A percentile compares a stretch with the other conserved stretches of the same genome.
phyloP scores from a whole-genome alignment of 768 basidiomycete species.

The Cystobasidium onofrii region DNA sequence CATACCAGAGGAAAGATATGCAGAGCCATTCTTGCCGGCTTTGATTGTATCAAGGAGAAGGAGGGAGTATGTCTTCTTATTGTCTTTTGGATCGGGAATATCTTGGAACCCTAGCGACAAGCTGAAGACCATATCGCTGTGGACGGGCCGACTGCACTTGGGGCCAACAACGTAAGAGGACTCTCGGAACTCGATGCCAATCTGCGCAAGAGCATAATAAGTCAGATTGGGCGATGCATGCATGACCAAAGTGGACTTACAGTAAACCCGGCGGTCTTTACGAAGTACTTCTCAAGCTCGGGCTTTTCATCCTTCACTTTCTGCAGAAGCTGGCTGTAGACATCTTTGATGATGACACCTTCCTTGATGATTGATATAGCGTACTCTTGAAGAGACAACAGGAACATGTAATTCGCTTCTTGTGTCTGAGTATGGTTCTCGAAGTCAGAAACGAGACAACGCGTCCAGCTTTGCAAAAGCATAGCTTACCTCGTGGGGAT shows the following conservation, averaged over 20 bases:
- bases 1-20: constrained; percentile 62
- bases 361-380: constrained; percentile 69
- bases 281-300: constrained; percentile 71
- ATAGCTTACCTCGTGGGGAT: constrained; percentile 65
- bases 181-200: constrained; percentile 91
- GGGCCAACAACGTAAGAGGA: constrained; percentile 68
- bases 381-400: constrained; percentile 68
- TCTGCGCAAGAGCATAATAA: constrained; percentile 51
- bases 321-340: constrained; percentile 67
- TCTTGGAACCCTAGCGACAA: constrained; percentile 77
- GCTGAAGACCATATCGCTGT: constrained; percentile 75
- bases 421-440: constrained; percentile 57
- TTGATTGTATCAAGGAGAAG: constrained; percentile 82
- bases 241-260: constrained; percentile 50
- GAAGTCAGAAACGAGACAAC: background rate
- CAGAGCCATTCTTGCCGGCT: constrained; percentile 53
- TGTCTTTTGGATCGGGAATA: constrained; percentile 58
- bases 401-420: constrained; percentile 73
- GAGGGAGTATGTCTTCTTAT: constrained; percentile 76
- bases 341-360: constrained; percentile 64
- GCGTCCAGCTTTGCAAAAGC: background rate
- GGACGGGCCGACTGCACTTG: constrained; percentile 66
- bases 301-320: constrained; percentile 69
- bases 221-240: background rate
- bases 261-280: constrained; percentile 82